Base-by-base conservation (phyloP, 345 rosid species). In the Arabis hirsuta region DNA sequence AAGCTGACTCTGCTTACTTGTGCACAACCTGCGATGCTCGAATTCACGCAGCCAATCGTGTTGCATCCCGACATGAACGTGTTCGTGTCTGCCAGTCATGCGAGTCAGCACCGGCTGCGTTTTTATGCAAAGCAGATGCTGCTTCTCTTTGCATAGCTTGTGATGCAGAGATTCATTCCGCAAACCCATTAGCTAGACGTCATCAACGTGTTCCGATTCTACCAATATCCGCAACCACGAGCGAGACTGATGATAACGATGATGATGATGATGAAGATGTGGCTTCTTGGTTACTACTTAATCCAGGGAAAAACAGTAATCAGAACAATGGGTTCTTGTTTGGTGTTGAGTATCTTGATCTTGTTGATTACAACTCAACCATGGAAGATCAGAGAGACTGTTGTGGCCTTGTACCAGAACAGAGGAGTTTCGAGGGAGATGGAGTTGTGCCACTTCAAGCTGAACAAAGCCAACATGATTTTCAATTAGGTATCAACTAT, bases 61-160 rank as follows among this genome's bases (percentile, higher is more conserved):
- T 93, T 38, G 96, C 96, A n/a, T 90, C 93, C 1, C 82, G 96
- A 34, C 98, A 92, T 42, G 89, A 84, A 85, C 96, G 96, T n/a
- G 96, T 90, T 6, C 76, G 84, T 80, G 87, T 93, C 22, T 93
- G 98, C 46, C 84, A 90, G 61, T 86, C 87, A 0, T 90, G 98
- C 6, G 98, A 91, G 72, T 81, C 85, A 0, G 87, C 92, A 3
- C 98, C 98, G 0, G 98, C 98, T n/a, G 89, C 88, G 29, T 86
- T 87, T 62, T 58, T 92, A 4, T 94, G 98, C 76, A 90, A 88
- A 83, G 98, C 98, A 0, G 96, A 94, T 32, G 85, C 96, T 2
- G 98, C 98, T 2, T 89, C 95, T 47, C 90, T 94, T 6, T 94
- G 98, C 48, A 41, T 80, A 3, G 65, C 86, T 47, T 94, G 98